Conservation (phyloP, 148 eudicot genomes). For the Chenopodium berlandieri region DNA sequence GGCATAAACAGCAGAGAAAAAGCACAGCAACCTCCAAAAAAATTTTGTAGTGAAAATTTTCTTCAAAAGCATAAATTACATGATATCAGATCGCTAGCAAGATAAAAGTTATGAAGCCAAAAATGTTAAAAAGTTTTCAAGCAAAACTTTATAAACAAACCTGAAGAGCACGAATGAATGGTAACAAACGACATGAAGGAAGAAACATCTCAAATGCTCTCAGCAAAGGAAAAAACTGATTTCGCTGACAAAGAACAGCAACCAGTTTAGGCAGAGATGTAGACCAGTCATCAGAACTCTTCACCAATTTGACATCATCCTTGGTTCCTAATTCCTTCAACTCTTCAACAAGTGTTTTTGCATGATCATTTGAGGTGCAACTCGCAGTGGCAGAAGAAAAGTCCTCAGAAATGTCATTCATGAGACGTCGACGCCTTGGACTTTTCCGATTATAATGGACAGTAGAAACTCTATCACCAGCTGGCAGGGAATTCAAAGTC, state of each 20-base stretch:
- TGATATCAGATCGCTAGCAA: not conserved
- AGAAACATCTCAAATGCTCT: constrained; percentile 97
- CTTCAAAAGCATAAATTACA: not conserved
- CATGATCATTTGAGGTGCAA: constrained; percentile 37
- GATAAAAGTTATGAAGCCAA: not conserved
- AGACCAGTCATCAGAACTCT: constrained; percentile 57
- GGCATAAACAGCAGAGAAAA: not conserved
- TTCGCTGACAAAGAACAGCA: constrained; percentile 85
- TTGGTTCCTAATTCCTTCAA: constrained; percentile 33
- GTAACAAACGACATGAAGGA: constrained; percentile 87
- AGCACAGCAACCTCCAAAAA: not conserved
- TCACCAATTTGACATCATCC: constrained; percentile 37
- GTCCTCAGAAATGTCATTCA: constrained; percentile 46
- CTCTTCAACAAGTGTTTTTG: constrained; percentile 38
- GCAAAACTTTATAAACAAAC: constrained; percentile 34
- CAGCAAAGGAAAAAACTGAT: constrained; percentile 76
- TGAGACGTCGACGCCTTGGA: constrained; percentile 72
- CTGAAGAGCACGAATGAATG: constrained; percentile 97
- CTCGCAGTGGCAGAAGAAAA: constrained; percentile 30
- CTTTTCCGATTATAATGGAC: constrained; percentile 74
- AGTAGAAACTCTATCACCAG: constrained; percentile 43
- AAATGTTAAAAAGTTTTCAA: not conserved
- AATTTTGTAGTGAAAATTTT: not conserved
- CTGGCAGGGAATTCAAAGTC: constrained; percentile 64
- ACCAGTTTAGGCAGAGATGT: constrained; percentile 74